Evolutionary conservation across 805 yeast genomes (phyloP), one percentile per base, ranked within the genome.

Genomic region (Pachysolen tannophilus): DNA sequence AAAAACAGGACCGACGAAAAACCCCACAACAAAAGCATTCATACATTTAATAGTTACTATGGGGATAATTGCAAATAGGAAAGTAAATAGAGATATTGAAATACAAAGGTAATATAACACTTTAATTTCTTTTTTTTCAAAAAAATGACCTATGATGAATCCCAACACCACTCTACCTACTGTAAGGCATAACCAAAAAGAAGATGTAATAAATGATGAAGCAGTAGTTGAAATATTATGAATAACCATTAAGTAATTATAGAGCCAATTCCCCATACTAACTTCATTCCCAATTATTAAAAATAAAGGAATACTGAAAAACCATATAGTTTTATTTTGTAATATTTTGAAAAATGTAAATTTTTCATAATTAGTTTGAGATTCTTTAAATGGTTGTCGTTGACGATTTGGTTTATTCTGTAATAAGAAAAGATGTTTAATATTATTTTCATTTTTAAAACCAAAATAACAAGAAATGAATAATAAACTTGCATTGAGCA

Each of bases 221-320:
- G 44, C 28, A 20, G 55, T 47, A 42, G 69, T 72, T 1, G 58
- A 28, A 23, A 55, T 43, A 1, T 56, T 35, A 31, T 63, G 58
- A 38, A 70, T 61, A 21, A 72, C 60, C 11, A 61, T 52, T 33
- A 69, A 49, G 39, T 60, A 72, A 26, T 72, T 66, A 44, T 69
- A 61, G 35, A 71, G 42, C 78, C 78, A 72, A 16, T 67, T 55
- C 2, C 78, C 78, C 44, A 71, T 63, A 7, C 75, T 61, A 11
- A 65, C 62, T 47, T 72, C 78, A 13, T 66, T 67, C 3, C 79
- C 78, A 24, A 71, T 64, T 40, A 71, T 71, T 13, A 64, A 42
- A 43, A 72, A 72, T 31, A 72, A 52, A 26, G 63, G 48, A 4
- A 55, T 10, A 2, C 76, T 51, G 39, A 67, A 62, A 27, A 56